Evolutionary conservation across 495 filamentous ascomycete genomes (phyloP), one percentile per base, ranked within the genome.

Genomic region (Thozetella sp.): DNA sequence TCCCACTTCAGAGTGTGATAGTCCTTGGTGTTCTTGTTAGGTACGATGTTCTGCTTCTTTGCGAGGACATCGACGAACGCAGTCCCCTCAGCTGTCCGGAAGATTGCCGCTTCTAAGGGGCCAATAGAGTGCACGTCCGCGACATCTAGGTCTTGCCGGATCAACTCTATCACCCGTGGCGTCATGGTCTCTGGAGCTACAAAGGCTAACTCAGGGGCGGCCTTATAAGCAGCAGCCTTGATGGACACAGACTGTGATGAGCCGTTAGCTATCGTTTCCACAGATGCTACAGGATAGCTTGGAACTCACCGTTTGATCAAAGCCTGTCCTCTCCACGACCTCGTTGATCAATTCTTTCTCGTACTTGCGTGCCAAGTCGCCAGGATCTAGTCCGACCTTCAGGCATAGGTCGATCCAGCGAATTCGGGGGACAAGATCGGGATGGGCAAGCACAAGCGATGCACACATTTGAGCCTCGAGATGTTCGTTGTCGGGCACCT

Each of bases 1-100:
- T 99, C 95, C 95, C 95, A 99, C 75, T 97, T 97, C 53, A 97
- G 68, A 1, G 91, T 97, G 65, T 98, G 90, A 61, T 97, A 96
- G 69, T 98, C 95, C 70, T 91, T 97, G 56, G 68, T 86, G 63
- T 90, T 97, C 72, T 91, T 97, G 66, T 91, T 85, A 9, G 90
- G 83, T 15, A 84, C 67, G n/a, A 80, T 79, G 51, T 78, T 81
- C 63, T 88, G 86, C 70, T 94, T 94, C 65, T 87, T 90, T 26
- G 88, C 90, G 3, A 99, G 80, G 4, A 97, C 92, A 72, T 99
- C 94, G 24, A 99, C 81, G 63, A 96, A 98, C 4, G 87, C 81
- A 0, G 89, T 92, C 1, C 93, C 95, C 71, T 93, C 92, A 1
- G 90, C 89, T 2, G 93, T 97, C 17, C 91, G 86, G 69, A 93